phyloP scores from a whole-genome alignment of 371 early-diverging fungal species.

The Umbelopsis sp. region DNA sequence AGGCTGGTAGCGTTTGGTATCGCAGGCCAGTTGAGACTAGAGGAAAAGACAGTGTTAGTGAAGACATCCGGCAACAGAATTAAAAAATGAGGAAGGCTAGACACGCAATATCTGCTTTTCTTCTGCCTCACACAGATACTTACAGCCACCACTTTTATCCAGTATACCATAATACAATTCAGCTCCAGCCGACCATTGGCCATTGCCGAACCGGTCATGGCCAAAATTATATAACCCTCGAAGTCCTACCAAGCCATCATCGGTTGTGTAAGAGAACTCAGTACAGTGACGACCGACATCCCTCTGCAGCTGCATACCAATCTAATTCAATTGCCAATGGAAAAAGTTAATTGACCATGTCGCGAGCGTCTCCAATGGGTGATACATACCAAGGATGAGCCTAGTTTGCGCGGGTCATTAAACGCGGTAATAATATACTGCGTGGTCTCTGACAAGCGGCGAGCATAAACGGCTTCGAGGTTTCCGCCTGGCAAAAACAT shows the following conservation, averaged over 20 bases:
- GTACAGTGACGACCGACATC: constrained; percentile 76
- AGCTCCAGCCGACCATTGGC: constrained; percentile 77
- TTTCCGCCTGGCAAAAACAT: constrained; percentile 78
- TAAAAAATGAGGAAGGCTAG: neutral
- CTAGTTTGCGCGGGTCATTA: constrained; percentile 54
- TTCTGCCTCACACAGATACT: constrained; percentile 23
- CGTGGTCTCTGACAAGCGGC: constrained; percentile 59
- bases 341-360: too few relatives aligned
- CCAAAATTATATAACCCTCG: constrained; percentile 78
- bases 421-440: constrained; percentile 77
- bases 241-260: constrained; percentile 78
- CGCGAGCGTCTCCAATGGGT: too few relatives aligned
- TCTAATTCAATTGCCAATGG: constrained; percentile 33
- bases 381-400: constrained; percentile 57
- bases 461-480: constrained; percentile 75
- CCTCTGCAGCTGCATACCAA: constrained; percentile 76
- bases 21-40: constrained; percentile 74
- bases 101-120: too few relatives aligned
- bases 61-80: too few relatives aligned
- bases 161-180: constrained; percentile 85
- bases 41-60: neutral
- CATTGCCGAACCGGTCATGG: constrained; percentile 39
- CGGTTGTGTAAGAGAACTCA: constrained; percentile 76
- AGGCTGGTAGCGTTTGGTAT: constrained; percentile 67
- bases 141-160: constrained; percentile 89